Percentiles rank a stretch among this genome's conserved stretches.
phyloP scores from a whole-genome alignment of 345 rosid species.

The Bruguiera parviflora region DNA sequence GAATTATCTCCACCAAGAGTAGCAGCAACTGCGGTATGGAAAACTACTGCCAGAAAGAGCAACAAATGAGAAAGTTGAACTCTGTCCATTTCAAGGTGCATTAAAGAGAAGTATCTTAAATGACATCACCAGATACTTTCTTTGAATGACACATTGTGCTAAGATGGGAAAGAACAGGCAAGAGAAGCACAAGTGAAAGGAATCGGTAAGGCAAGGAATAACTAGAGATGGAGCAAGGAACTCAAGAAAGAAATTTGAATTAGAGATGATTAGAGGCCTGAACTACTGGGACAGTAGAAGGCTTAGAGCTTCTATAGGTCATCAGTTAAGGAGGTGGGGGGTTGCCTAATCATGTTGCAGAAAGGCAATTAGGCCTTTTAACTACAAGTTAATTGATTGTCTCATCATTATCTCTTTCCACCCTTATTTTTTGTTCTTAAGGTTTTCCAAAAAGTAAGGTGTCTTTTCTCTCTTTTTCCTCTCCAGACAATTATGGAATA shows the following conservation, averaged over 20 bases:
- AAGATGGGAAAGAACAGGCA: conserved; percentile 6
- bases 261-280: conserved; percentile 16
- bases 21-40: conserved; percentile 19
- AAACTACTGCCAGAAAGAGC: conserved; percentile 23
- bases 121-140: conserved; percentile 14
- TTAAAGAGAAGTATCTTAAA: conserved; percentile 13
- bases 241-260: conserved; percentile 13
- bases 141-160: conserved; percentile 13
- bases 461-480: conserved; percentile 6
- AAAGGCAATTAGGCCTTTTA: conserved; percentile 8
- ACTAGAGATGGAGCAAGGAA: conserved; percentile 7
- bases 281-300: conserved; percentile 19
- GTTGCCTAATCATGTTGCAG: conserved; percentile 15
- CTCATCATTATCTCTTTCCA: conserved; percentile 6
- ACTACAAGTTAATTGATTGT: conserved; percentile 14
- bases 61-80: conserved; percentile 24
- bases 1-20: conserved; percentile 30
- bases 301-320: conserved; percentile 29
- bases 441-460: conserved; percentile 15
- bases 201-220: conserved; percentile 6
- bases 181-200: conserved; percentile 17
- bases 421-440: conserved; percentile 1
- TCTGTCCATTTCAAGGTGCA: conserved; percentile 32
- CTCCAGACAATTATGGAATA: conserved; percentile 29
- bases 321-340: conserved; percentile 8